These are phyloP conservation scores for Jasminum sambac DNA, from an alignment of 257 asterid species.

Conservation along the genomic window DNA sequence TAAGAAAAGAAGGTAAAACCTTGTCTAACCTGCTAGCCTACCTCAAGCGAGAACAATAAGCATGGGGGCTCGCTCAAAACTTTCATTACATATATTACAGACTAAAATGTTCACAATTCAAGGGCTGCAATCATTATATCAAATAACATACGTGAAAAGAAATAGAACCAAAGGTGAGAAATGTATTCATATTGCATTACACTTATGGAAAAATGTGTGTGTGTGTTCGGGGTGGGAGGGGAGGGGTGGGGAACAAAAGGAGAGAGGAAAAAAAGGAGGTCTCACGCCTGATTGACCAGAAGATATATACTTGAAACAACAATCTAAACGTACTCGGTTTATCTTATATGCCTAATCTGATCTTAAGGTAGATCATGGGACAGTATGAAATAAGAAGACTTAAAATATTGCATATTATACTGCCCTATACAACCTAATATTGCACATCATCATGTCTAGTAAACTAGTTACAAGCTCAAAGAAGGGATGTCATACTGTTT, in stretches of 20 bases:
- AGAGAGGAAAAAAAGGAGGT: too few relatives aligned
- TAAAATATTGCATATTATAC: not conserved
- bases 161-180: not conserved
- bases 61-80: not conserved
- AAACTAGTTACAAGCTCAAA: constrained; percentile 23
- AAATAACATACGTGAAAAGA: not conserved
- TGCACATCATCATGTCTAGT: not conserved
- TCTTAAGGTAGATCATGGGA: not conserved
- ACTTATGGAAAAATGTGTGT: not conserved
- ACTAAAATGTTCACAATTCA: not conserved
- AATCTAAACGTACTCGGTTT: not conserved
- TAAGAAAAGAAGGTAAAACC: too few relatives aligned
- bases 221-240: too few relatives aligned
- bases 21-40: not conserved
- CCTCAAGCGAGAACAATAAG: not conserved
- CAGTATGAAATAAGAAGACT: too few relatives aligned
- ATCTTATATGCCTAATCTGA: not conserved
- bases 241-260: too few relatives aligned
- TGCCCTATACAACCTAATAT: not conserved
- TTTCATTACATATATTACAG: not conserved
- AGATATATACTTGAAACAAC: not conserved
- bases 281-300: not conserved
- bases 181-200: not conserved
- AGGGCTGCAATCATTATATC: not conserved
- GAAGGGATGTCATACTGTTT: constrained; percentile 34